Percentiles rank a stretch among this genome's conserved stretches.
Evolutionary conservation across 805 yeast species (phyloP).

Genomic region (Candida loeiensis): DNA sequence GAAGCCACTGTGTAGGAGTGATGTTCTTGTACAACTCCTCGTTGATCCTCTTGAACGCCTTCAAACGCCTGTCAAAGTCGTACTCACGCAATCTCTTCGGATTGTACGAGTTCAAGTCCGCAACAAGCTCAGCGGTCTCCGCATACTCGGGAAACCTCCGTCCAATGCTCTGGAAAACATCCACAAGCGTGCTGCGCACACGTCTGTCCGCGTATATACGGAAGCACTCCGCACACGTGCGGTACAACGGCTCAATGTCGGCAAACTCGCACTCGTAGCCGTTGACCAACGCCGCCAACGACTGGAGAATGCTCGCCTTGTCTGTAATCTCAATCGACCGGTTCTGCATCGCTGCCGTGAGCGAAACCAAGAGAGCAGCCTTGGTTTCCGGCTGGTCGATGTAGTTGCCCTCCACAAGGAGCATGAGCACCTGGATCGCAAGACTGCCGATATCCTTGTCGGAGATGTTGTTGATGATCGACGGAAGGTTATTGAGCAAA

Average conservation of each 20-base stretch:
- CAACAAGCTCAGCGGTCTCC: conserved; percentile 49
- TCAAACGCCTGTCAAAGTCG: conserved; percentile 73
- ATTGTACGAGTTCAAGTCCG: conserved; percentile 69
- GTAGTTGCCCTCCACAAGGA: conserved; percentile 55
- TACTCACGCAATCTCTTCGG: conserved; percentile 60
- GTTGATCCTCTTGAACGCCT: conserved; percentile 62
- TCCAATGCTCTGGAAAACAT: conserved; percentile 59
- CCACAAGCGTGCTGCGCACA: conserved; percentile 60
- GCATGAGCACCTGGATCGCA: conserved; percentile 49
- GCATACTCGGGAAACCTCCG: conserved; percentile 38
- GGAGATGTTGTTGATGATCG: conserved; percentile 39
- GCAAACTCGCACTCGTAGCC: conserved; percentile 51
- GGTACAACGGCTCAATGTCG: conserved; percentile 49
- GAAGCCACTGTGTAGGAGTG: conserved; percentile 68
- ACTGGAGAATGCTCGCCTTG: conserved; percentile 53
- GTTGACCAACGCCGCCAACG: conserved; percentile 53
- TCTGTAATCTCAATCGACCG: conserved; percentile 49
- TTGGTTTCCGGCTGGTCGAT: conserved; percentile 55
- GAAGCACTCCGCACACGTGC: conserved; percentile 54
- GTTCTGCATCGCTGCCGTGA: conserved; percentile 56
- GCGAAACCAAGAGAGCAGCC: conserved; percentile 49
- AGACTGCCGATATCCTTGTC: conserved; percentile 48
- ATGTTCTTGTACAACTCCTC: conserved; percentile 48
- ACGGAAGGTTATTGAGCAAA: conserved; percentile 50
- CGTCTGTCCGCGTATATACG: conserved; percentile 54